phyloP scores from a whole-genome alignment of 1,284 basidiomycete species.

The Tremellales sp. region DNA sequence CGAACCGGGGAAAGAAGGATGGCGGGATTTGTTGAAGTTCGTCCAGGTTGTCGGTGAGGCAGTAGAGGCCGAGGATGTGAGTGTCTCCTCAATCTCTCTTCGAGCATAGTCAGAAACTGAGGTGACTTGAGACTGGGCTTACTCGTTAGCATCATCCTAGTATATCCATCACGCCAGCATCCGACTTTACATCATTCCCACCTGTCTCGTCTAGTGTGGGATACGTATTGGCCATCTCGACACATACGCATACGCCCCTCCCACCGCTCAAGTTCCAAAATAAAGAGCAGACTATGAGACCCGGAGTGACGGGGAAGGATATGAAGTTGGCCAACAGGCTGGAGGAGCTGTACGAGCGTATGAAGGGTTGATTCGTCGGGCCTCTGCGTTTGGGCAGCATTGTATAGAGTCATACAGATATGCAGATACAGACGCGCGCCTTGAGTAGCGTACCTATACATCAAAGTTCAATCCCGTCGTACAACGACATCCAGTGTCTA shows the following conservation, averaged over 20 bases:
- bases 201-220: conserved; percentile 4
- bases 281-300: conserved; percentile 22
- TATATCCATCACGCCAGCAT: conserved; percentile 23
- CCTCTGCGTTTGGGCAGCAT: no score
- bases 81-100: conserved; percentile 4
- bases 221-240: conserved; percentile 34
- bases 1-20: conserved; percentile 24
- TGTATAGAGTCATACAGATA: no score
- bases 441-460: no score
- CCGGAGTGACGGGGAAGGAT: conserved; percentile 42
- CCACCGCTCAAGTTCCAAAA: conserved; percentile 20
- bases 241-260: conserved; percentile 42
- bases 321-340: conserved; percentile 29
- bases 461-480: no score
- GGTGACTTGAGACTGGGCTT: background rate
- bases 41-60: conserved; percentile 10
- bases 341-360: conserved; percentile 22
- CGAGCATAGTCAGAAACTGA: background rate
- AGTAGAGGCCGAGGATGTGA: conserved; percentile 30
- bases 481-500: no score
- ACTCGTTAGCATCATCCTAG: conserved; percentile 36
- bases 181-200: conserved; percentile 17
- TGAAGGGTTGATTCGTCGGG: no score
- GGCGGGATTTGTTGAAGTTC: conserved; percentile 20
- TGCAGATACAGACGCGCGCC: no score